Conservation (phyloP, 192 early-diverging fungal species). For the Chytriomyces sp. region DNA sequence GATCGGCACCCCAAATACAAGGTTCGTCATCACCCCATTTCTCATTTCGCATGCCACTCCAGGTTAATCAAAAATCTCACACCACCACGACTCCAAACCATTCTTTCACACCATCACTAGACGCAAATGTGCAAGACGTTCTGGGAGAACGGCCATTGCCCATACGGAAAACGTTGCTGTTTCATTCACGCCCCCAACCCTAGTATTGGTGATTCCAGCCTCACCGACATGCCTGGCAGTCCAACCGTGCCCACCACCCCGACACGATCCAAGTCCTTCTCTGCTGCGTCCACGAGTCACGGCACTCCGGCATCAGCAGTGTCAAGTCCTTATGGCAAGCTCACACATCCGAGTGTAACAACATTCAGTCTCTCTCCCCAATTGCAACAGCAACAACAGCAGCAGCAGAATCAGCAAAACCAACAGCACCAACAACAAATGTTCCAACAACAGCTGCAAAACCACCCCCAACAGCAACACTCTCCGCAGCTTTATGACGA, state of each 20-base stretch:
- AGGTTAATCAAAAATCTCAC: not conserved
- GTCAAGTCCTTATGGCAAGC: not conserved
- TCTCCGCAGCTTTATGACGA: not conserved
- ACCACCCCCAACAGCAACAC: not conserved
- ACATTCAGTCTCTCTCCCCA: too few species aligned
- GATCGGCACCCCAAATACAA: conserved; percentile 92
- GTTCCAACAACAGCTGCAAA: not conserved
- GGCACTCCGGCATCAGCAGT: not conserved
- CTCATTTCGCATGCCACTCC: not conserved
- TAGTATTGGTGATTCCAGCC: not conserved
- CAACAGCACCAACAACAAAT: conserved; percentile 5
- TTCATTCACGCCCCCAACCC: conserved; percentile 74
- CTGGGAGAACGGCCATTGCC: conserved; percentile 84
- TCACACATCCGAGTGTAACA: not conserved
- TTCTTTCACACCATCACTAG: too few species aligned
- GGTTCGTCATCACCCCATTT: not conserved
- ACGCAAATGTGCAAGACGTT: conserved; percentile 93
- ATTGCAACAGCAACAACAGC: conserved; percentile 14
- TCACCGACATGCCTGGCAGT: not conserved
- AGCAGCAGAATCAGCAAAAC: not conserved
- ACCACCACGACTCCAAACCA: not conserved
- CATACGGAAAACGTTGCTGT: conserved; percentile 92
- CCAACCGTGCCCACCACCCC: not conserved
- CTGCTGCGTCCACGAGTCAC: not conserved
- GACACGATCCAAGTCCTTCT: conserved; percentile 11